Evolutionary conservation across 768 basidiomycete genomes (phyloP).

Genomic region (Boletellus ananas): DNA sequence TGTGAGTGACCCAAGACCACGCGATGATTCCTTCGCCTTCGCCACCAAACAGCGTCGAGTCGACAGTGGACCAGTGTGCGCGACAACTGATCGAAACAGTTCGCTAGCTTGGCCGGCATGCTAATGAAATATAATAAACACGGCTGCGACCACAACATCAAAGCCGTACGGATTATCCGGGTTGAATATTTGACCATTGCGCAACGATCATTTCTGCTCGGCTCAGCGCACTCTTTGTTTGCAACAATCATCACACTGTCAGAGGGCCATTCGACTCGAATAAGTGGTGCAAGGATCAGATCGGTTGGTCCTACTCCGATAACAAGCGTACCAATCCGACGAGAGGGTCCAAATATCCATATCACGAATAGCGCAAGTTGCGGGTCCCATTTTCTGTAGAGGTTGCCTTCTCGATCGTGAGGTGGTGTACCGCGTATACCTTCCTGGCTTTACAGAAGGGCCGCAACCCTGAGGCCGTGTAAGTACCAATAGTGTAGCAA

Average conservation of each 20-base stretch:
- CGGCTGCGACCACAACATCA: no score
- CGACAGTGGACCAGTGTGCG: constrained; percentile 83
- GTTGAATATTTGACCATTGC: no score
- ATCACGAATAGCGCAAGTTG: constrained; percentile 85
- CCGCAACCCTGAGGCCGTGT: not conserved
- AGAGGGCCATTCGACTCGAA: no score
- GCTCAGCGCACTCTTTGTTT: no score
- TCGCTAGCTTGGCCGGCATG: no score
- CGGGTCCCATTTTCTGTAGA: constrained; percentile 64
- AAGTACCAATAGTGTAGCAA: not conserved
- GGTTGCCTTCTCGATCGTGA: constrained; percentile 70
- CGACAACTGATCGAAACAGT: constrained; percentile 15
- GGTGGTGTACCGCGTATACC: constrained; percentile 53
- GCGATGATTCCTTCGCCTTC: constrained; percentile 35
- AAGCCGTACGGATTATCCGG: no score
- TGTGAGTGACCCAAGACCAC: constrained; percentile 64
- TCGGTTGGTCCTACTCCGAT: no score
- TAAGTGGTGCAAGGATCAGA: no score
- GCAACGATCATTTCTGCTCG: no score
- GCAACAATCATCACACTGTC: no score
- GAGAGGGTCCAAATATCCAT: constrained; percentile 72
- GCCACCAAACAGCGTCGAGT: constrained; percentile 63
- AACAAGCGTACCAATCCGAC: constrained; percentile 74
- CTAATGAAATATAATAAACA: no score
- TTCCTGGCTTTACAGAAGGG: constrained; percentile 36